These are phyloP conservation scores for Crithidia fasciculata DNA, from an alignment of 208 protist genomes.

Conservation along the genomic window DNA sequence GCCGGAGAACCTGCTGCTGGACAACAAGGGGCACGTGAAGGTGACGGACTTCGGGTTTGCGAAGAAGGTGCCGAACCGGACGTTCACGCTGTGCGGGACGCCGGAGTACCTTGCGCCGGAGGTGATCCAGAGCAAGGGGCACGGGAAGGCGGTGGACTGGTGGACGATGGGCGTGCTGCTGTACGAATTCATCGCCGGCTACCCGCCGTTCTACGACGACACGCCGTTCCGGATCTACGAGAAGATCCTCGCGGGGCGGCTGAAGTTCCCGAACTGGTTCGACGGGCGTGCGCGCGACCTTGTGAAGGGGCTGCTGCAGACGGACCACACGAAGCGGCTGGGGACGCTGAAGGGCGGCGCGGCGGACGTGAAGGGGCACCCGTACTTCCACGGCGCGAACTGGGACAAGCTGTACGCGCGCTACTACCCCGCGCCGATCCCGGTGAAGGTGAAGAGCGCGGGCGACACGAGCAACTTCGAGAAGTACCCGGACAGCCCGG, in stretches of 20 bases:
- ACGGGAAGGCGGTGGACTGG: conserved; percentile 97
- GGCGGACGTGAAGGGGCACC: conserved; percentile 95
- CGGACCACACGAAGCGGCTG: conserved; percentile 86
- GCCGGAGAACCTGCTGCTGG: conserved; percentile 98
- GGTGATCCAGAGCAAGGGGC: conserved; percentile 91
- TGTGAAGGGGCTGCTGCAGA: conserved; percentile 86
- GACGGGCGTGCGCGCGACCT: conserved; percentile 80
- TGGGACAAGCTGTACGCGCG: conserved; percentile 89
- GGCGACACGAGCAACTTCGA: conserved; percentile 92
- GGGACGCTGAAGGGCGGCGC: conserved; percentile 91
- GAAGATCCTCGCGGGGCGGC: conserved; percentile 82
- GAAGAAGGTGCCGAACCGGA: conserved; percentile 81
- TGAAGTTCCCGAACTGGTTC: conserved; percentile 90
- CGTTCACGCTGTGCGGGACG: conserved; percentile 91
- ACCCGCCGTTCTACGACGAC: conserved; percentile 93
- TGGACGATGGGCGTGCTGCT: conserved; percentile 96
- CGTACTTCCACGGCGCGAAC: conserved; percentile 94
- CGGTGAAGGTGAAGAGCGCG: conserved; percentile 69
- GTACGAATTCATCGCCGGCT: conserved; percentile 95
- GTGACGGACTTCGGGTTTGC: conserved; percentile 91
- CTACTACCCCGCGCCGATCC: conserved; percentile 84
- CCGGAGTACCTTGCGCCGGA: conserved; percentile 93
- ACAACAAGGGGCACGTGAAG: conserved; percentile 85
- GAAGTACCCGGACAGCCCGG: conserved; percentile 81
- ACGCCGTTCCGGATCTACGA: conserved; percentile 91